Evolutionary conservation across 805 yeast species (phyloP), one percentile per base, ranked within the genome.

Genomic region (Starmerella bacillaris): DNA sequence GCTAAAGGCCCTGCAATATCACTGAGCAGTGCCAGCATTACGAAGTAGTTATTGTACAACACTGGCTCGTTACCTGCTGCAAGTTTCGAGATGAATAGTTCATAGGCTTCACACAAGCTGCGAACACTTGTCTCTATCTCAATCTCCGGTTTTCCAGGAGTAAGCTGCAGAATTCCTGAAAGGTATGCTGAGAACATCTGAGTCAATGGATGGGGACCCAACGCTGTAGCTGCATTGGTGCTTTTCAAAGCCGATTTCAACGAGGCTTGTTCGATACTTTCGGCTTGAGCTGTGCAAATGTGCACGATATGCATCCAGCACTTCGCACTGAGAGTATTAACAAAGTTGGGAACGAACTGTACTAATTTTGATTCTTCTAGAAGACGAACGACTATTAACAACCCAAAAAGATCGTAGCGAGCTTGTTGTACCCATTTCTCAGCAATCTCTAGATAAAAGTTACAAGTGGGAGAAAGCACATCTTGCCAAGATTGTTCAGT

Each of bases 261-360:
- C 45, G 61, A 32, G 54, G 66, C 66, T 35, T 63, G 68, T 41
- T 76, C 73, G 52, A 82, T 58, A 33, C 73, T 68, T 16, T 72
- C 77, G 46, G 93, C 75, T 47, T 86, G 79, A 22, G 68, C 57
- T 51, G 83, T 94, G 28, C 84, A 66, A 22, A 80, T 60, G 31
- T 63, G 64, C 48, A 83, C 84, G 49, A 84, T 78, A 39, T 68
- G 71, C 0, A 95, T 94, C 96, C 96, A 89, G 30, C 86, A 57
- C 3, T 67, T 53, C 34, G 80, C 67, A 41, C 74, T 55, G 42
- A 77, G 71, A 12, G 69, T 60, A 45, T 77, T 72, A 43, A 34
- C 24, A 38, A 40, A 41, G 4, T 29, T 31, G 76, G 62, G 51
- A 76, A 78, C 39, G 71, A 78, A 42, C 74, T 80, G 53, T 73